These are phyloP conservation scores for Naganishia antarctica DNA, from an alignment of 768 basidiomycete species.

Conservation along the genomic window DNA sequence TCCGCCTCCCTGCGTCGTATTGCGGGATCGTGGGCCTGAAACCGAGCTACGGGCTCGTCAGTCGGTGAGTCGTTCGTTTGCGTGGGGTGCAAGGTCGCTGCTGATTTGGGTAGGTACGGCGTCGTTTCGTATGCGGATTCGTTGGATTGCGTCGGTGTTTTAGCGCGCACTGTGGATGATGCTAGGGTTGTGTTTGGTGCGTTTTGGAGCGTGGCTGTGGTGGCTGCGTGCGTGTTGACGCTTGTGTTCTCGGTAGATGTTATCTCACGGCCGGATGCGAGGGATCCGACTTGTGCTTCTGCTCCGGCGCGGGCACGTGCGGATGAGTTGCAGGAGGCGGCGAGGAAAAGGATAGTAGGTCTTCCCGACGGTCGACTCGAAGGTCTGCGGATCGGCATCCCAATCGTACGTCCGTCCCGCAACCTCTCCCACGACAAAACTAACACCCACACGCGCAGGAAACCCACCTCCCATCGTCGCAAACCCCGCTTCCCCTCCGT, in stretches of 20 bases:
- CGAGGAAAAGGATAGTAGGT: slow-evolving; percentile 34
- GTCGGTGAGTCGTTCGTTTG: slow-evolving; percentile 58
- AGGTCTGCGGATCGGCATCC: slow-evolving; percentile 69
- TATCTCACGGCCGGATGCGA: slow-evolving; percentile 59
- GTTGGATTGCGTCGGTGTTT: slow-evolving; percentile 84
- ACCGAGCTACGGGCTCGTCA: slow-evolving; percentile 87
- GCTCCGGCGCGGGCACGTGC: slow-evolving; percentile 49
- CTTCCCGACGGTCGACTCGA: slow-evolving; percentile 42
- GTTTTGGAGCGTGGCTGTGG: slow-evolving; percentile 34
- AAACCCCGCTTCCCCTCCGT: slow-evolving; percentile 14
- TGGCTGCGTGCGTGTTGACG: background rate
- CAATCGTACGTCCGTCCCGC: slow-evolving; percentile 55
- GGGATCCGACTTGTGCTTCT: slow-evolving; percentile 70
- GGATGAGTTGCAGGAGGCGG: background rate
- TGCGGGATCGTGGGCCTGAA: slow-evolving; percentile 89
- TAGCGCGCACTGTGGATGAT: slow-evolving; percentile 58
- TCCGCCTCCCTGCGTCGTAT: slow-evolving; percentile 86
- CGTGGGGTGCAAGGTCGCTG: too few relatives aligned
- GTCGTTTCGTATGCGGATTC: slow-evolving; percentile 91
- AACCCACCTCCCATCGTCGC: slow-evolving; percentile 11
- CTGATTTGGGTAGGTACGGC: slow-evolving; percentile 61
- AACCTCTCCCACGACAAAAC: background rate
- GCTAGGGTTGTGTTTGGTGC: slow-evolving; percentile 63
- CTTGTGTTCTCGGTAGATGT: slow-evolving; percentile 43
- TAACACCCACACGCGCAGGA: slow-evolving; percentile 17